Evolutionary conservation across 2,329 filamentous ascomycete genomes (phyloP).

Genomic region (Colletotrichum incanum): DNA sequence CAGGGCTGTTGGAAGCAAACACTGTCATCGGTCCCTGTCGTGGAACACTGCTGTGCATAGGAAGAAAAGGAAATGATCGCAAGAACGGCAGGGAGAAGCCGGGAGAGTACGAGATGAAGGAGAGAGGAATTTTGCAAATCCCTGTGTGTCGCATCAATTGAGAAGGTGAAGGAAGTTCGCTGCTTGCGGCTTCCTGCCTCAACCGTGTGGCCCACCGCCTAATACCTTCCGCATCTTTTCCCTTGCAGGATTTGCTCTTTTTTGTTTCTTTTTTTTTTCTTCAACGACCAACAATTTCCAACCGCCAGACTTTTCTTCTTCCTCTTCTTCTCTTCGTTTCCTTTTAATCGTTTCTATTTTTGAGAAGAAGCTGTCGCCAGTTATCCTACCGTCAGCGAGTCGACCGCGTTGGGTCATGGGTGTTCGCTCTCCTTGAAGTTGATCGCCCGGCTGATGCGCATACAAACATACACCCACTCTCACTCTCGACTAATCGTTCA

Average conservation of each 20-base stretch:
- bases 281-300: background rate
- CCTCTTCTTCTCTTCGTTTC: background rate
- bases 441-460: background rate
- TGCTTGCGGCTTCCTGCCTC: background rate
- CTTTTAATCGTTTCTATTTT: background rate
- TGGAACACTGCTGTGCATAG: background rate
- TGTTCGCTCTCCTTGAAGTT: background rate
- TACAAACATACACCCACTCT: background rate
- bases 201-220: background rate
- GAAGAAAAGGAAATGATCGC: background rate
- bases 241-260: too few relatives aligned
- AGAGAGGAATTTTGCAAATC: background rate
- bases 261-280: background rate
- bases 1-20: constrained; percentile 14
- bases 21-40: background rate
- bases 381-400: background rate
- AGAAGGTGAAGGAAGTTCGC: background rate
- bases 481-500: background rate
- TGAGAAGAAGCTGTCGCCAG: background rate
- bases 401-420: background rate
- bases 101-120: background rate
- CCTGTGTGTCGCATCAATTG: background rate
- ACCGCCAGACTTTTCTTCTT: background rate
- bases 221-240: too few relatives aligned
- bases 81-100: background rate